These are phyloP conservation scores for Coelastrella sp. DNA, from an alignment of 139 green algal species.

Conservation along the genomic window DNA sequence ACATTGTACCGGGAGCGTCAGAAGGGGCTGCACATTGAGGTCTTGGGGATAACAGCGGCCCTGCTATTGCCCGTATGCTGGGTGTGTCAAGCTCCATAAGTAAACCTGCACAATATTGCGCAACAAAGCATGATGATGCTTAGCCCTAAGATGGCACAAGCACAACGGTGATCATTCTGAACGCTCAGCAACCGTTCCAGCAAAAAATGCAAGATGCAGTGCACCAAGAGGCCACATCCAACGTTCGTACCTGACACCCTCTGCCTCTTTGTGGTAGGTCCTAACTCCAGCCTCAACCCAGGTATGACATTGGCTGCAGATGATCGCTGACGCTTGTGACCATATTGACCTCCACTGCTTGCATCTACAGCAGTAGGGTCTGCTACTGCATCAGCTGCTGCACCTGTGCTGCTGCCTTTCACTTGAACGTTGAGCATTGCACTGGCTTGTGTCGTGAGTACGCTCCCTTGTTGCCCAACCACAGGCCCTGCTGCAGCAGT, in stretches of 20 bases:
- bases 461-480: neutral
- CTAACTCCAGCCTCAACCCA: neutral
- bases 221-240: no score
- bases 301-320: neutral
- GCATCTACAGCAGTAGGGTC: neutral
- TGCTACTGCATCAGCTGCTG: neutral
- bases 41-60: neutral
- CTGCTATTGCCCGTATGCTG: slow-evolving; percentile 3
- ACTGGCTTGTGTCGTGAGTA: neutral
- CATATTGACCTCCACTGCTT: neutral
- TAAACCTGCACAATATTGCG: slow-evolving; percentile 5
- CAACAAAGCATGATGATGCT: no score
- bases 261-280: neutral
- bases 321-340: neutral
- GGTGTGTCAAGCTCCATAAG: slow-evolving; percentile 41
- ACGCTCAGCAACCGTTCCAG: no score
- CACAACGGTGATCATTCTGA: no score
- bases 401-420: neutral
- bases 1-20: neutral
- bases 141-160: no score
- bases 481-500: neutral
- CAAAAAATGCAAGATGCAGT: no score
- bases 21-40: neutral
- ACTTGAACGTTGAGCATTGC: neutral
- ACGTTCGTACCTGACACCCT: slow-evolving; percentile 9